phyloP scores from a whole-genome alignment of 345 rosid genomes.

The Passiflora organensis region DNA sequence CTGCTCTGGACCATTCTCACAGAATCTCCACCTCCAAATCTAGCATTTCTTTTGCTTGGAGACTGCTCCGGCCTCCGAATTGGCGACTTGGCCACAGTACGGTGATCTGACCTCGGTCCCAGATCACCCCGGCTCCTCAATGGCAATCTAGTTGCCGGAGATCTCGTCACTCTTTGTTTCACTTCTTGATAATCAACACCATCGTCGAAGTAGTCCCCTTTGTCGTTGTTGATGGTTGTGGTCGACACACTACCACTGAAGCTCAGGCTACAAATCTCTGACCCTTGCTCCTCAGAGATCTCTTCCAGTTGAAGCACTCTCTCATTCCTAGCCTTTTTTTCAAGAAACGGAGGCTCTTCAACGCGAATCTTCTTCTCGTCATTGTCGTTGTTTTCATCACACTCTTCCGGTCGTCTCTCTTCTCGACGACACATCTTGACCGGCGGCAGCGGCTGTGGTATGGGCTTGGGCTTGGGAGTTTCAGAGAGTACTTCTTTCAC shows the following conservation, averaged over 20 bases:
- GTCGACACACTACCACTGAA: slow-evolving; percentile 62
- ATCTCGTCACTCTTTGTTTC: slow-evolving; percentile 33
- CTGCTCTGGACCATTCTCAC: slow-evolving; percentile 32
- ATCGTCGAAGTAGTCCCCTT: slow-evolving; percentile 12
- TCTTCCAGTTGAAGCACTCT: slow-evolving; percentile 14
- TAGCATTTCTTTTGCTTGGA: slow-evolving; percentile 34
- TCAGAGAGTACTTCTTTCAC: slow-evolving; percentile 84
- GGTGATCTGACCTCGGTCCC: slow-evolving; percentile 14
- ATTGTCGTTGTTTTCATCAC: neutral
- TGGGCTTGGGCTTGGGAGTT: slow-evolving; percentile 31
- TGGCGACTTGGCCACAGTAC: slow-evolving; percentile 45
- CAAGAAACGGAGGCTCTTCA: slow-evolving; percentile 4
- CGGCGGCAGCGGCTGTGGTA: slow-evolving; percentile 1
- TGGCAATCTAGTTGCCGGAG: slow-evolving; percentile 44
- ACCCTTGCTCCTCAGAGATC: slow-evolving; percentile 41
- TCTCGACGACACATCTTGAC: too few relatives aligned
- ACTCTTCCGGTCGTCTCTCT: too few relatives aligned
- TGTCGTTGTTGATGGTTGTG: slow-evolving; percentile 30
- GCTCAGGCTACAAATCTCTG: slow-evolving; percentile 60
- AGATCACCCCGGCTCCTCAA: slow-evolving; percentile 26
- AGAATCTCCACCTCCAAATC: slow-evolving; percentile 14
- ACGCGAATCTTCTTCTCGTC: slow-evolving; percentile 9
- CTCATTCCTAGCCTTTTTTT: slow-evolving; percentile 1
- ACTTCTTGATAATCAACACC: slow-evolving; percentile 31
- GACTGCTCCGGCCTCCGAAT: slow-evolving; percentile 47